Conservation (phyloP, 1,139 yeast species). For the Kluyveromyces sp. region DNA sequence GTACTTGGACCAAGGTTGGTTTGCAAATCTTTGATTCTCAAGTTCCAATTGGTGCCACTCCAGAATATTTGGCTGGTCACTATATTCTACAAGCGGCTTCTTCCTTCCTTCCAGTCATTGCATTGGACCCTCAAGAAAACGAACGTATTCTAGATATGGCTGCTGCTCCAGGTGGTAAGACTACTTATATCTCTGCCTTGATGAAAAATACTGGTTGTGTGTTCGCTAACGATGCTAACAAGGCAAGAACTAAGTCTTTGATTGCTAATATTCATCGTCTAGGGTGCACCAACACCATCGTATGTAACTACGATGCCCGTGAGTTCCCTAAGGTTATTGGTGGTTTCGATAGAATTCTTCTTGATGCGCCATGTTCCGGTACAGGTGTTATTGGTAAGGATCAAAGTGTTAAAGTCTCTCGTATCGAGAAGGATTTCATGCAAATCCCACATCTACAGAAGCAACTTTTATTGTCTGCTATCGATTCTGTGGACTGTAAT, state of each 20-base stretch:
- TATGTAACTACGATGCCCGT: conserved; percentile 96
- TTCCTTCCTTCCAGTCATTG: conserved; percentile 95
- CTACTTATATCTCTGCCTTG: conserved; percentile 90
- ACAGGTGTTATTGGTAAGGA: conserved; percentile 99
- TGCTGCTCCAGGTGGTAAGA: conserved; percentile 99
- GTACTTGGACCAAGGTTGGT: conserved; percentile 97
- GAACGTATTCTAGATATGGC: conserved; percentile 98
- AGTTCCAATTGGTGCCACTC: conserved; percentile 99
- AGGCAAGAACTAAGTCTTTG: conserved; percentile 89
- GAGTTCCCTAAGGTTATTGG: conserved; percentile 98
- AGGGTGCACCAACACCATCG: conserved; percentile 94
- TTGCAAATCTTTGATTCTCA: conserved; percentile 94
- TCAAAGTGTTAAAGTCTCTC: conserved; percentile 84
- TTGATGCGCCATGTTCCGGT: conserved; percentile 99
- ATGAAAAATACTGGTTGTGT: conserved; percentile 98
- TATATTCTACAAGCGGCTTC: conserved; percentile 98
- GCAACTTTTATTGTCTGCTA: conserved; percentile 86
- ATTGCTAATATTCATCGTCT: conserved; percentile 96
- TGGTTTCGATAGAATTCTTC: conserved; percentile 88
- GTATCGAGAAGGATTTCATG: conserved; percentile 93
- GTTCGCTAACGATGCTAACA: conserved; percentile 95
- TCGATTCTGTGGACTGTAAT: conserved; percentile 92
- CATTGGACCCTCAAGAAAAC: conserved; percentile 89
- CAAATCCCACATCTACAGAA: conserved; percentile 96
- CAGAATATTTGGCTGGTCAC: conserved; percentile 96